Evolutionary conservation across 2,329 filamentous ascomycete species (phyloP).

Genomic region (Verticillium albo-atrum): DNA sequence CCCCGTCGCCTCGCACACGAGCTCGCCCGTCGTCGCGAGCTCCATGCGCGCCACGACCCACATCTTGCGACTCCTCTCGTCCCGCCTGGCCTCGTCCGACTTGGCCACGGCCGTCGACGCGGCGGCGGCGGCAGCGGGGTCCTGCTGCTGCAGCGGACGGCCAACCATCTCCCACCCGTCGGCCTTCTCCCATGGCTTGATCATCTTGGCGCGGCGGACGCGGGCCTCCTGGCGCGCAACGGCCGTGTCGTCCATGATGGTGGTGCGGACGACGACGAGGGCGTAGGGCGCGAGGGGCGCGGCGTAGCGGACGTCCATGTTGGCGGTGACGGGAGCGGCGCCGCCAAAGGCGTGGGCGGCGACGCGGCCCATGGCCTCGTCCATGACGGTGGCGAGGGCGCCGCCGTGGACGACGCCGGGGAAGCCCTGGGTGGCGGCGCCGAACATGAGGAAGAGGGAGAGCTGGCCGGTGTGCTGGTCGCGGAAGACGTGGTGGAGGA

Average conservation of each 20-base stretch:
- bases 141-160: background rate
- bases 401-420: conserved; percentile 30
- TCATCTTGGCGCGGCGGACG: background rate
- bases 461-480: conserved; percentile 19
- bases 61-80: conserved; percentile 8
- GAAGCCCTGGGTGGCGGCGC: conserved; percentile 26
- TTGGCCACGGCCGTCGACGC: background rate
- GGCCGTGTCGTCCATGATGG: background rate
- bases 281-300: conserved; percentile 2
- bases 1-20: conserved; percentile 5
- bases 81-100: background rate
- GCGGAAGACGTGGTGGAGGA: conserved; percentile 30
- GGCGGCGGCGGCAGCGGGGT: too few species aligned
- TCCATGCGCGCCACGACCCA: conserved; percentile 9
- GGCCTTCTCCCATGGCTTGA: background rate
- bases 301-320: conserved; percentile 5
- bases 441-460: conserved; percentile 25
- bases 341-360: conserved; percentile 1
- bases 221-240: background rate
- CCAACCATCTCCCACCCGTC: background rate
- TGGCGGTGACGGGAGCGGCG: background rate
- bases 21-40: background rate
- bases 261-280: conserved; percentile 7
- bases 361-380: conserved; percentile 29
- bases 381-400: conserved; percentile 28